Conservation (phyloP, 108 stramenopile genomes). For the Nitzschia sp. region DNA sequence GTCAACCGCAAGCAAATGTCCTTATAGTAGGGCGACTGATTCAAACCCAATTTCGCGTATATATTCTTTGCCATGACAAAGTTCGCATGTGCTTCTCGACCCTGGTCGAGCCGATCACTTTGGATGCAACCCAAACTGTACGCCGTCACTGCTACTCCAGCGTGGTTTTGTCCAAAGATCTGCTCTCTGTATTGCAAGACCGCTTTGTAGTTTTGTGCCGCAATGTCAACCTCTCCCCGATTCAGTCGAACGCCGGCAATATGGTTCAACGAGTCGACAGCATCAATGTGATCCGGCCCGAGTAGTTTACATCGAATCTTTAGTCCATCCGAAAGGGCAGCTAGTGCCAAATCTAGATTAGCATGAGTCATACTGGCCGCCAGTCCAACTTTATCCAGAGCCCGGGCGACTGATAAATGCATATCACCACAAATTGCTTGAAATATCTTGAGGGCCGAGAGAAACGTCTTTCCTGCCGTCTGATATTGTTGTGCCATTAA, state of each 20-base stretch:
- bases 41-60: background rate
- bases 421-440: conserved; percentile 8
- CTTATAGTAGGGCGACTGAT: background rate
- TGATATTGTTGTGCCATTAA: conserved; percentile 5
- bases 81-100: conserved; percentile 1
- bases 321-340: conserved; percentile 15
- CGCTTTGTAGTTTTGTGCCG: conserved; percentile 13
- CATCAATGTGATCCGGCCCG: conserved; percentile 32
- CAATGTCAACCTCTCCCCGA: conserved; percentile 12
- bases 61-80: conserved; percentile 6
- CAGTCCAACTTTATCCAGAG: conserved; percentile 33
- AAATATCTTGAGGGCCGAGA: conserved; percentile 18
- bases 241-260: conserved; percentile 26
- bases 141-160: conserved; percentile 33
- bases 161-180: conserved; percentile 31
- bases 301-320: conserved; percentile 26
- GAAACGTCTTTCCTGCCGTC: conserved; percentile 9
- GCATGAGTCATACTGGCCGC: background rate
- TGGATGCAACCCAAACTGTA: conserved; percentile 25
- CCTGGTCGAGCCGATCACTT: conserved; percentile 2
- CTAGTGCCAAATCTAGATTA: conserved; percentile 23
- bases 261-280: conserved; percentile 40
- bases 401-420: conserved; percentile 22
- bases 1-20: background rate
- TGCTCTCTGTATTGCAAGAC: conserved; percentile 14